Conservation (phyloP, 1,284 basidiomycete species). For the Naganishia albida region DNA sequence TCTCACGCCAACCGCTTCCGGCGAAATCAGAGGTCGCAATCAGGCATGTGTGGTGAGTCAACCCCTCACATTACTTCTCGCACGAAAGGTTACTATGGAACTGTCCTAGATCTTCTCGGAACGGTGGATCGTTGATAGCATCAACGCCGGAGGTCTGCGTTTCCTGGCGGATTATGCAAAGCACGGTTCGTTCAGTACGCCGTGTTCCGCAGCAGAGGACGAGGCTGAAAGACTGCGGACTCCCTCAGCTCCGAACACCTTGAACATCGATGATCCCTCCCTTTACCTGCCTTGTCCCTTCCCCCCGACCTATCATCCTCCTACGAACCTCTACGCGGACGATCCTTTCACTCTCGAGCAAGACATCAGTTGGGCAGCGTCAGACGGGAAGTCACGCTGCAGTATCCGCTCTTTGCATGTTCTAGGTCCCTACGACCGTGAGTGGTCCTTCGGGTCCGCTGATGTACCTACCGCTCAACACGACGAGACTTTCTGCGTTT, state of each 20-base stretch:
- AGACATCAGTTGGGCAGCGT: neutral
- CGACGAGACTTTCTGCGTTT: neutral
- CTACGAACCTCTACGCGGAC: neutral
- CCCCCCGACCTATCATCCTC: constrained; percentile 5
- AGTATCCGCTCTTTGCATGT: neutral
- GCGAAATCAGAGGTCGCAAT: neutral
- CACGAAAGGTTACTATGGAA: too few species aligned
- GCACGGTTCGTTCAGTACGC: neutral
- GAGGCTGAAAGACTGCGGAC: neutral
- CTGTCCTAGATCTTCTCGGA: constrained; percentile 15
- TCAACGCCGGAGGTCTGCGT: neutral
- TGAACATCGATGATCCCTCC: constrained; percentile 6
- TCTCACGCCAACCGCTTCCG: neutral
- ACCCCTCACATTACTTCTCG: neutral
- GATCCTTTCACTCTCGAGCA: too few species aligned
- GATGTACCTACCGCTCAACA: neutral
- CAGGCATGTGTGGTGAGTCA: constrained; percentile 13
- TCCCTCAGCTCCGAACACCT: neutral
- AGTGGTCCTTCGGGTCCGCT: neutral
- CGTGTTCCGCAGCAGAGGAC: neutral
- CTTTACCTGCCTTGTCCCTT: constrained; percentile 15
- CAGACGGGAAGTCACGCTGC: neutral
- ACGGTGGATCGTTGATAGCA: constrained; percentile 1
- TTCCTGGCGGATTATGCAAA: constrained; percentile 22
- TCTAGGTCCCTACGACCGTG: neutral